Evolutionary conservation across 441 rosid species (phyloP), one percentile per base, ranked within the genome.

Genomic region (Pelargonium citronellum): DNA sequence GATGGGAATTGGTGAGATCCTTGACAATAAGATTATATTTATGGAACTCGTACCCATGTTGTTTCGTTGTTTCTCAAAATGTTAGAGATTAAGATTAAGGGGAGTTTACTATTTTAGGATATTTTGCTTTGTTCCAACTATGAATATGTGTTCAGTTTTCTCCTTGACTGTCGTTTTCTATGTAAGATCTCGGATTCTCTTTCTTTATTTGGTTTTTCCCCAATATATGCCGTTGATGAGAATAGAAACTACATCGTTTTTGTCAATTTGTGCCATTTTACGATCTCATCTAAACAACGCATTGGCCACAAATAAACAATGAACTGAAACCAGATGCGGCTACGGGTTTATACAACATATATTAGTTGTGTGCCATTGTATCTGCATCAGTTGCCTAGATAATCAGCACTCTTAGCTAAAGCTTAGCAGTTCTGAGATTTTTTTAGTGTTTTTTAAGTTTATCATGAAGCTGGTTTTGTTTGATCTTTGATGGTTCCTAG

Each of bases 1-100:
- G 37, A n/a, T 64, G 13, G 2, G 51, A 69, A 46, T 24, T 17
- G 15, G 73, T 37, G 13, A 37, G 55, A 44, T 68, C 58, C 27
- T 69, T 71, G 55, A 39, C 73, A 77, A 74, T 83, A 81, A 79
- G 69, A 65, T 60, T 62, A 10, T 57, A 46, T 66, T 60, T 55
- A 64, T 64, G 67, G 41, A 51, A 13, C 4, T 27, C 49, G 15
- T 2, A 9, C 41, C 8, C 15, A 2, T 19, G 24, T 16, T 20
- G 19, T 65, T 71, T 62, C 37, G n/a, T 47, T 27, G 22, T 71
- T 72, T 70, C 73, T 73, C 69, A 58, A 73, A 46, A 64, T 73
- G 16, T 53, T 47, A 13, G 30, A 57, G 41, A 69, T 22, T 30
- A 30, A 30, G 37, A 69, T 22, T 30, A 30, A 30, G 37, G 37